Percentiles rank a stretch among this genome's conserved stretches.
phyloP scores from a whole-genome alignment of 2,329 filamentous ascomycete genomes.

The Aspergillus arachidicola region DNA sequence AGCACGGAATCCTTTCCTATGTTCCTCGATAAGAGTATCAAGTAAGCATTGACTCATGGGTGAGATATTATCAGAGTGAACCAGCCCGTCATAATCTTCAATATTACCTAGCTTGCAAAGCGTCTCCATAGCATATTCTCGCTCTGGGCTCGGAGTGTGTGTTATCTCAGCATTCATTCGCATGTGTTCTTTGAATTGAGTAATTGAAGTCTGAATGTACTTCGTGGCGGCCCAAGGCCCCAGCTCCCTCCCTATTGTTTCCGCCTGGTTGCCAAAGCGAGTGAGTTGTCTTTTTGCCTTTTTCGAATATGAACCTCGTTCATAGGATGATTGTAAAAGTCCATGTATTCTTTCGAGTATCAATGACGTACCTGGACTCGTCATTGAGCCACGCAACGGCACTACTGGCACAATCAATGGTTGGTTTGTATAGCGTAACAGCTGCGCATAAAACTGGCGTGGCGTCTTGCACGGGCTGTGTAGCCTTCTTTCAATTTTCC shows the following conservation, averaged over 20 bases:
- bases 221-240: background rate
- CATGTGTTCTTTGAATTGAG: background rate
- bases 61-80: background rate
- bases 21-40: background rate
- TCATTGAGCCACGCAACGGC: background rate
- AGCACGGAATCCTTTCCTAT: slow-evolving; percentile 7
- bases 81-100: background rate
- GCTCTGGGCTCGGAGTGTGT: background rate
- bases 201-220: background rate
- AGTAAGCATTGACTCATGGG: background rate
- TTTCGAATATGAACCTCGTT: background rate
- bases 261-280: background rate
- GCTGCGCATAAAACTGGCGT: background rate
- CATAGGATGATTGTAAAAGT: background rate
- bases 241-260: background rate
- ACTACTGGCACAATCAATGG: background rate
- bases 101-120: background rate
- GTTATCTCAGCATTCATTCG: background rate
- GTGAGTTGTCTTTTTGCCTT: background rate
- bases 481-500: background rate
- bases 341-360: background rate
- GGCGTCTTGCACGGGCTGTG: slow-evolving; percentile 9
- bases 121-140: background rate
- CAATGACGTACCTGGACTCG: background rate
- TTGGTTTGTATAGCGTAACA: background rate